phyloP scores from a whole-genome alignment of 139 green algal genomes.

The Gonium pectorale region DNA sequence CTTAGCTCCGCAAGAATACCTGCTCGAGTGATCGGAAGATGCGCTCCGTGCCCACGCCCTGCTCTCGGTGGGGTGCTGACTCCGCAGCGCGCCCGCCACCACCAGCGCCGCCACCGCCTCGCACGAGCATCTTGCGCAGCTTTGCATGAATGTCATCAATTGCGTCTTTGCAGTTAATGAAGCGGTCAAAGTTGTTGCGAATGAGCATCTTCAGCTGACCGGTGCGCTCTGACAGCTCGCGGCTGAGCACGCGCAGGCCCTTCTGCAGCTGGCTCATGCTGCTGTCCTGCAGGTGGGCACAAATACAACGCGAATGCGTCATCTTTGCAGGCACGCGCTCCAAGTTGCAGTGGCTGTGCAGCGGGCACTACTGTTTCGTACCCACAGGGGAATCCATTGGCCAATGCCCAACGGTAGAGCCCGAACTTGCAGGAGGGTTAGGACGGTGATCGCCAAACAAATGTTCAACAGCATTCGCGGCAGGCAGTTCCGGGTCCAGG shows the following conservation, averaged over 20 bases:
- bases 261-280: conserved; percentile 66
- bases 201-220: conserved; percentile 86
- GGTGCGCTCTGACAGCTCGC: conserved; percentile 79
- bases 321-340: no score
- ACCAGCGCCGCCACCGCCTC: conserved; percentile 3
- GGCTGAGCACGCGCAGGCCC: conserved; percentile 67
- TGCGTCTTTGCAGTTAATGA: conserved; percentile 91
- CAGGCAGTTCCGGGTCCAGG: no score
- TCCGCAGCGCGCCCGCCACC: conserved; percentile 38
- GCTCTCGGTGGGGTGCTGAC: conserved; percentile 23
- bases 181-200: conserved; percentile 91
- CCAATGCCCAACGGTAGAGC: no score
- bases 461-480: no score
- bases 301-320: no score
- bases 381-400: no score
- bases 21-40: conserved; percentile 46
- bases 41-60: conserved; percentile 45
- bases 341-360: no score
- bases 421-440: no score
- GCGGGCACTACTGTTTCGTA: no score
- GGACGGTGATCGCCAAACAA: no score
- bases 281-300: conserved; percentile 60
- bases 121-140: conserved; percentile 64
- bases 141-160: conserved; percentile 85
- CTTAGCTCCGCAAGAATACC: neutral